These are phyloP conservation scores for Tricholomella constricta DNA, from an alignment of 768 basidiomycete species.

Conservation along the genomic window DNA sequence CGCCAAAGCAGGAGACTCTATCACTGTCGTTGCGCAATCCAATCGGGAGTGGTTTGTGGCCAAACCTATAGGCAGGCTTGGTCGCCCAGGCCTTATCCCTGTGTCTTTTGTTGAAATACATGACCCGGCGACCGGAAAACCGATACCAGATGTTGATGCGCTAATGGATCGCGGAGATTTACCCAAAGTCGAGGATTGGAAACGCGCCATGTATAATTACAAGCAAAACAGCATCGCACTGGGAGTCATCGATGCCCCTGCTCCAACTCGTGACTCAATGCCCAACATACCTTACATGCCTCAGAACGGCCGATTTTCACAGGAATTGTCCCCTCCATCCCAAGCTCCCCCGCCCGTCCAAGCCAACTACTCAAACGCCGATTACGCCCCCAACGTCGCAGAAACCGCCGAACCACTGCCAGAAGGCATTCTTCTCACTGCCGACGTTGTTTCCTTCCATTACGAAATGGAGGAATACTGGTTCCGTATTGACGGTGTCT, in stretches of 20 bases:
- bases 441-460: conserved; percentile 95
- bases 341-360: conserved; percentile 32
- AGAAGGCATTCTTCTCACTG: conserved; percentile 82
- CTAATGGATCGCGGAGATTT: conserved; percentile 88
- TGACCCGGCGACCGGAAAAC: conserved; percentile 83
- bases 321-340: conserved; percentile 23
- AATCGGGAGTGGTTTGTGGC: conserved; percentile 99
- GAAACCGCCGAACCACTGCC: conserved; percentile 57
- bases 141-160: conserved; percentile 71
- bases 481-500: conserved; percentile 92
- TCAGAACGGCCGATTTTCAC: conserved; percentile 18
- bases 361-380: conserved; percentile 19
- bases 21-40: conserved; percentile 98
- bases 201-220: conserved; percentile 91
- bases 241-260: conserved; percentile 76
- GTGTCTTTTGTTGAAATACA: conserved; percentile 97
- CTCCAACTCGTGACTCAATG: conserved; percentile 37
- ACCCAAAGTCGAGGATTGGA: conserved; percentile 99
- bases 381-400: conserved; percentile 36
- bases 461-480: conserved; percentile 95
- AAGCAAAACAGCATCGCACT: conserved; percentile 95
- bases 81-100: conserved; percentile 95
- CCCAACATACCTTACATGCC: conserved; percentile 43
- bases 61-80: conserved; percentile 93
- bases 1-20: conserved; percentile 89